Conservation (phyloP, 164 flowering plant species). For the Nymphaea thermarum region DNA sequence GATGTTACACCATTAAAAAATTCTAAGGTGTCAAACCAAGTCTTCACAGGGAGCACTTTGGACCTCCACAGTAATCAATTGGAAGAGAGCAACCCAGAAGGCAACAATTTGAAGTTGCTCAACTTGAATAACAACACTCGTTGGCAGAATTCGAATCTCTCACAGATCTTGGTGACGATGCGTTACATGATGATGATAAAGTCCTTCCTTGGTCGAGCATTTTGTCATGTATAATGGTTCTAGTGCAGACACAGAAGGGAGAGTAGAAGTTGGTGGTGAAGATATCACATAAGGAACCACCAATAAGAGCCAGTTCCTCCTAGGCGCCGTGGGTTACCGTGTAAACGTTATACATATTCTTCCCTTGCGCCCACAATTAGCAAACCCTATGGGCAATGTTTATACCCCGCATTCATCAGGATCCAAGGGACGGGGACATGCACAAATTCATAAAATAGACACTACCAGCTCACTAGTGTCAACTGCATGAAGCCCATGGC, state of each 20-base stretch:
- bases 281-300: no score
- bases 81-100: constrained; percentile 22
- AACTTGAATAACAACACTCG: constrained; percentile 39
- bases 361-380: no score
- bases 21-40: constrained; percentile 30
- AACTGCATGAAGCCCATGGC: no score
- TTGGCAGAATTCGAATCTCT: constrained; percentile 42
- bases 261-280: no score
- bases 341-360: no score
- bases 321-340: no score
- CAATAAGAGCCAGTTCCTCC: no score
- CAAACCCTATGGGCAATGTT: no score
- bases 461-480: no score
- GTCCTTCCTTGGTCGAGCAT: constrained; percentile 34
- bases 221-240: constrained; percentile 29
- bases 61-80: constrained; percentile 37
- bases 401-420: no score
- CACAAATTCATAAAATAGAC: no score
- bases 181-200: constrained; percentile 12
- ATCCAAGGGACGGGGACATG: no score
- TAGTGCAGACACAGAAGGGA: constrained; percentile 19
- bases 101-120: constrained; percentile 18
- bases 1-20: constrained; percentile 28
- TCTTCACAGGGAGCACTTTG: constrained; percentile 6
- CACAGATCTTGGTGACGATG: constrained; percentile 41